Conservation (phyloP, 1,284 basidiomycete species). For the Cystobasidium slooffiae region DNA sequence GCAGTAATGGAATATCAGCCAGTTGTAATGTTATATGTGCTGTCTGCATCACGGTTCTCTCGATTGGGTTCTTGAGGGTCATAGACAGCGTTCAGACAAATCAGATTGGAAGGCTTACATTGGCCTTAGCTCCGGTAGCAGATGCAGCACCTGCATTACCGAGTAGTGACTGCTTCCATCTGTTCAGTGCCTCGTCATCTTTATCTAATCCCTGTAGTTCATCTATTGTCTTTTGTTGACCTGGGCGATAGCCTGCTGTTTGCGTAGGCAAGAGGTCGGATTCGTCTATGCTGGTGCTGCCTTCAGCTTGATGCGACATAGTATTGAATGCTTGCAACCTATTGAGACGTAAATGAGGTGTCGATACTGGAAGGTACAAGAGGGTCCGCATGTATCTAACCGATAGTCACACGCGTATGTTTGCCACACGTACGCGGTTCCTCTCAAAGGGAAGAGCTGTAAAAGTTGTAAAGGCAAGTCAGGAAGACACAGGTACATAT, state of each 20-base stretch:
- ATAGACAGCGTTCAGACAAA: not conserved
- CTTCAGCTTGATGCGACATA: constrained; percentile 28
- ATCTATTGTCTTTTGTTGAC: constrained; percentile 57
- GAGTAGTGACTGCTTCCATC: constrained; percentile 57
- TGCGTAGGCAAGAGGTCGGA: constrained; percentile 51
- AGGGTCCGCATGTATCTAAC: no score
- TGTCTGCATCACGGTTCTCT: not conserved
- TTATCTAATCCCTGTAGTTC: constrained; percentile 57
- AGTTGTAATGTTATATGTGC: not conserved
- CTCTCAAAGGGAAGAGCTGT: no score
- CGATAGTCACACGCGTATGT: no score
- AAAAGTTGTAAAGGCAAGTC: no score
- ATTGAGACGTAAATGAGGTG: no score
- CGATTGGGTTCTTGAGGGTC: not conserved
- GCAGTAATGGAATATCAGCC: not conserved
- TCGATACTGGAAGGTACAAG: no score
- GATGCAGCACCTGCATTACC: constrained; percentile 49
- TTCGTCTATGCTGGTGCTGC: constrained; percentile 41
- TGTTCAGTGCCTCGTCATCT: constrained; percentile 56
- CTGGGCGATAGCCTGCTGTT: constrained; percentile 56
- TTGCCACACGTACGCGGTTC: no score
- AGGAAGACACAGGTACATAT: no score
- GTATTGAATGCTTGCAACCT: not conserved
- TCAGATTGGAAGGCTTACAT: not conserved
- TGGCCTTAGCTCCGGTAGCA: constrained; percentile 46